These are phyloP conservation scores for Anthracocystis walkeri DNA, from an alignment of 1,284 basidiomycete genomes.

Conservation along the genomic window DNA sequence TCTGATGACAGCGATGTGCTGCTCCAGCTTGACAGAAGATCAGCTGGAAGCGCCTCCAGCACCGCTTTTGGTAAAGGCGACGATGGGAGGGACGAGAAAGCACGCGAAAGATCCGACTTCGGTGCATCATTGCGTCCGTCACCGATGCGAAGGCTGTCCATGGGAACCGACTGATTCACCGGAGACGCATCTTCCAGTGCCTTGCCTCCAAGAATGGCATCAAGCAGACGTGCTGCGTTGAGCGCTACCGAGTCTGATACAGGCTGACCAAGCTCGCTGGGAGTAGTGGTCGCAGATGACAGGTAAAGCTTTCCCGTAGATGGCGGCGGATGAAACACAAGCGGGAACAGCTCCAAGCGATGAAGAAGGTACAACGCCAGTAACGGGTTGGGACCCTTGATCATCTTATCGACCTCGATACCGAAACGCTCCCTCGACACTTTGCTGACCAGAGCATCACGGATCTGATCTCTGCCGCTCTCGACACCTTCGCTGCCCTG, in stretches of 20 bases:
- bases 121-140: constrained; percentile 8
- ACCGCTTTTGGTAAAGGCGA: constrained; percentile 27
- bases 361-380: constrained; percentile 56
- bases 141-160: constrained; percentile 33
- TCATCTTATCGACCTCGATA: constrained; percentile 70
- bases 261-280: constrained; percentile 6
- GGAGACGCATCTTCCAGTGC: constrained; percentile 15
- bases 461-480: constrained; percentile 72
- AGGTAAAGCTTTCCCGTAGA: constrained; percentile 25
- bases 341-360: constrained; percentile 56
- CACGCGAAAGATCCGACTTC: constrained; percentile 24
- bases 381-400: constrained; percentile 62
- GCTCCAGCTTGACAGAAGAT: constrained; percentile 38
- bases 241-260: constrained; percentile 28
- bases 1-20: constrained; percentile 20
- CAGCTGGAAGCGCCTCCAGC: constrained; percentile 28
- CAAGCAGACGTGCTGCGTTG: constrained; percentile 47
- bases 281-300: background rate
- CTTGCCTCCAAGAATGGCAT: constrained; percentile 31
- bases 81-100: constrained; percentile 30
- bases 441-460: constrained; percentile 59
- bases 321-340: constrained; percentile 59
- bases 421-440: constrained; percentile 68
- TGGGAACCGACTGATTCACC: constrained; percentile 25
- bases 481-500: constrained; percentile 25